Evolutionary conservation across 2,329 filamentous ascomycete genomes (phyloP).

Genomic region (Stagonosporopsis cucurbitacearum): DNA sequence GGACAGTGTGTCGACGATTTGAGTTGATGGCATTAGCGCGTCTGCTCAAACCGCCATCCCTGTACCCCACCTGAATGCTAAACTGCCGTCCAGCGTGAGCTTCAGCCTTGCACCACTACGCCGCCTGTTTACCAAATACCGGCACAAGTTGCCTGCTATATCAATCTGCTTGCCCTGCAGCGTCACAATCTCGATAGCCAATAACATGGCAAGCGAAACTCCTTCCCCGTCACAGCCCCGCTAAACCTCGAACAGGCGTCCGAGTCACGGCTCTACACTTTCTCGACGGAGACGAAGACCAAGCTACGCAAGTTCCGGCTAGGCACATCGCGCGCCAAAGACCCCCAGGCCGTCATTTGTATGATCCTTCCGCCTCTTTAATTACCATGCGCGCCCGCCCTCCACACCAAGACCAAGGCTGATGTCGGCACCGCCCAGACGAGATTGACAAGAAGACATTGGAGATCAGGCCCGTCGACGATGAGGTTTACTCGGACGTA

Average conservation of each 20-base stretch:
- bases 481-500: conserved; percentile 82
- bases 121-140: conserved; percentile 10
- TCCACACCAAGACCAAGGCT: conserved; percentile 26
- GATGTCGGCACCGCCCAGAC: conserved; percentile 61
- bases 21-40: conserved; percentile 21
- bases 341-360: conserved; percentile 94
- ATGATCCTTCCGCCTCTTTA: conserved; percentile 50
- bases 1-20: not conserved
- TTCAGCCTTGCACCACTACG: conserved; percentile 29
- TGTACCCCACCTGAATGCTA: conserved; percentile 19
- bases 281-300: conserved; percentile 87
- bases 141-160: not conserved
- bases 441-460: conserved; percentile 88
- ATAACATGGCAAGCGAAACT: conserved; percentile 29
- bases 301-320: conserved; percentile 94
- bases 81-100: conserved; percentile 18
- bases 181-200: not conserved
- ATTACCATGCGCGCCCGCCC: conserved; percentile 4
- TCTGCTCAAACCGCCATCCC: conserved; percentile 1
- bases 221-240: not conserved
- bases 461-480: conserved; percentile 85
- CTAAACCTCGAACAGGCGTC: conserved; percentile 60
- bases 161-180: not conserved
- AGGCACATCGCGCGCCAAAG: conserved; percentile 83
- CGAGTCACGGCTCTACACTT: conserved; percentile 88